Base-by-base conservation (phyloP, 495 filamentous ascomycete species). In the Penicillium flavigenum region DNA sequence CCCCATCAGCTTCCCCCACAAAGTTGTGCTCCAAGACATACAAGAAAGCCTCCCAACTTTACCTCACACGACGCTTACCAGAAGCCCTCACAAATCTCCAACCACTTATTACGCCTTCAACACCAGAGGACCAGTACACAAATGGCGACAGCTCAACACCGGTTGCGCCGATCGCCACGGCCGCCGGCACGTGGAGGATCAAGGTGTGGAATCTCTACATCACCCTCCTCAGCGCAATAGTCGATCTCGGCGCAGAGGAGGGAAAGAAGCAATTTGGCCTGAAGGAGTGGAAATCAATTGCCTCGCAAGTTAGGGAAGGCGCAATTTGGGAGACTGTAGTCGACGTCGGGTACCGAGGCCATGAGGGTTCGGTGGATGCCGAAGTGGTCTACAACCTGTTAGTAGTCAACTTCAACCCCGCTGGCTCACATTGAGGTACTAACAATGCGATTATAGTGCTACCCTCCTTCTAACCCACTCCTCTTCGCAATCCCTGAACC, bases 201-300 rank as follows among this genome's bases (percentile, higher is more conserved):
- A 98, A 96, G 71, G 85, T 97, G 53, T 98, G 95, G 95, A 95
- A 90, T 72, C 80, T 98, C 62, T 98, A 98, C 71, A 83, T 98
- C 49, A 96, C 91, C 0, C 83, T 98, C 24, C 80, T 98, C 34
- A 95, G 96, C 73, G 89, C 89, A 24, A 88, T 96, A 46, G 79
- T 93, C 36, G 92, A 98, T 59, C 78, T 97, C 61, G 90, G 89
- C 17, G 73, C 86, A n/a, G 90, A 96, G 62, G 91, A 96, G 67
- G 94, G 93, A 31, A 96, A 92, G 73, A 82, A 82, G 16, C 81
- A 85, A 24, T 92, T 97, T 77, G 95, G 95, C 0, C 84, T 81
- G 42, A 82, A 87, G 56, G 85, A 90, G 60, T 98, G 91, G 91
- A 86, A 87, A 65, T 77, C 79, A 14, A 79, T 98, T 55, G 87